Percentiles rank a stretch among this genome's conserved stretches.
These are phyloP conservation scores for Talaromyces borbonicus DNA, from an alignment of 495 filamentous ascomycete species.

Conservation along the genomic window DNA sequence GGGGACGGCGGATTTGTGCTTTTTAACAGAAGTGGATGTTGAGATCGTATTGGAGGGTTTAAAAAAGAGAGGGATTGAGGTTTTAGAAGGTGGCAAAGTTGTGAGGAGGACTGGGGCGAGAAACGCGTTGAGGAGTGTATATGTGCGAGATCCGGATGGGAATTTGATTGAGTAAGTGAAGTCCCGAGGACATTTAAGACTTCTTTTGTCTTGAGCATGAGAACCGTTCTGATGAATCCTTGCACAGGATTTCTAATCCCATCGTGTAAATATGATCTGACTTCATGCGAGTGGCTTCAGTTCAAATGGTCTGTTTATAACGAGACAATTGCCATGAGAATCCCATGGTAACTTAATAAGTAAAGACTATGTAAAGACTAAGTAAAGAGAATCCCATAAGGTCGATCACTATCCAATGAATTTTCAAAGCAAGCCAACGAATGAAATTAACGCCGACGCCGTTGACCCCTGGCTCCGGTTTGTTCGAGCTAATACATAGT, in stretches of 20 bases:
- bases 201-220: not conserved
- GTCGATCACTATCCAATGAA: too few relatives aligned
- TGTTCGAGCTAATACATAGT: too few relatives aligned
- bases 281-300: too few relatives aligned
- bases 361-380: too few relatives aligned
- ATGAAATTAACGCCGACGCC: too few relatives aligned
- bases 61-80: slow-evolving; percentile 27
- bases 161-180: slow-evolving; percentile 49
- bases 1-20: slow-evolving; percentile 45
- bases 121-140: slow-evolving; percentile 42
- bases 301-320: too few relatives aligned
- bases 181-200: slow-evolving; percentile 10
- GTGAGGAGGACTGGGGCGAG: slow-evolving; percentile 41
- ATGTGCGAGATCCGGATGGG: slow-evolving; percentile 46
- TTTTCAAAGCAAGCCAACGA: too few relatives aligned
- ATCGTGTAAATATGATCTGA: not conserved
- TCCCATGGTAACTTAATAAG: too few relatives aligned
- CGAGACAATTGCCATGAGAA: too few relatives aligned
- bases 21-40: slow-evolving; percentile 36
- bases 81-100: slow-evolving; percentile 35
- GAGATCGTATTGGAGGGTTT: slow-evolving; percentile 25
- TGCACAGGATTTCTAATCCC: slow-evolving; percentile 9
- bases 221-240: not conserved
- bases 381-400: too few relatives aligned
- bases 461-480: too few relatives aligned